phyloP scores from a whole-genome alignment of 2,329 filamentous ascomycete species.

The Ophiosphaerella herpotricha region DNA sequence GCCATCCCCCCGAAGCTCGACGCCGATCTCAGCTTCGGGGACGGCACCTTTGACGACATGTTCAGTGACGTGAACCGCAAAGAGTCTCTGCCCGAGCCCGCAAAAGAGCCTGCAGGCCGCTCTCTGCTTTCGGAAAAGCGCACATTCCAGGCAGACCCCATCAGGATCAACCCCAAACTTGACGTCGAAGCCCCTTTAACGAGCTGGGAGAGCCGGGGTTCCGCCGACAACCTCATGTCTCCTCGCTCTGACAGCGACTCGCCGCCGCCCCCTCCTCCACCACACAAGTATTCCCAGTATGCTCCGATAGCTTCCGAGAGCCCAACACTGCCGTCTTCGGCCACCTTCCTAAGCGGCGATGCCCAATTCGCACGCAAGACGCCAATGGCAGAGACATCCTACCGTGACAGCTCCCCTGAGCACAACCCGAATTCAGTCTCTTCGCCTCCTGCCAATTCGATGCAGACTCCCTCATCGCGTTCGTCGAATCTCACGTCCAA shows the following conservation, averaged over 20 bases:
- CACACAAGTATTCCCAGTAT: conserved; percentile 41
- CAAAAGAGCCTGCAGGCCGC: conserved; percentile 30
- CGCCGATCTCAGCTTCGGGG: conserved; percentile 39
- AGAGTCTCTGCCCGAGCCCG: conserved; percentile 35
- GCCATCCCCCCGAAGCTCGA: conserved; percentile 59
- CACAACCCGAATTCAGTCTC: conserved; percentile 29
- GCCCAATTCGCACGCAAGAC: conserved; percentile 35
- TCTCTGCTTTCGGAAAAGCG: conserved; percentile 44
- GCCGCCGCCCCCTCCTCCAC: conserved; percentile 39
- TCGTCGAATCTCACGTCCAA: conserved; percentile 37
- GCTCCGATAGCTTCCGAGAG: conserved; percentile 41
- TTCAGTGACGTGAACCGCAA: conserved; percentile 47
- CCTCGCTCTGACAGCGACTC: conserved; percentile 43
- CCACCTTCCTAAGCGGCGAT: conserved; percentile 35
- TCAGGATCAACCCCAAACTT: conserved; percentile 51
- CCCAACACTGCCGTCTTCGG: conserved; percentile 30
- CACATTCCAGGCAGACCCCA: conserved; percentile 47
- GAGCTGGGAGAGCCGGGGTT: conserved; percentile 59
- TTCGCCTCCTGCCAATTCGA: conserved; percentile 37
- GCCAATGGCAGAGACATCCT: conserved; percentile 26
- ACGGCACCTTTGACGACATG: conserved; percentile 54
- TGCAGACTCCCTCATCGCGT: conserved; percentile 41
- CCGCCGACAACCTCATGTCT: conserved; percentile 56
- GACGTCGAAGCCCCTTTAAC: conserved; percentile 55
- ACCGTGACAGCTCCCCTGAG: conserved; percentile 29